Conservation (phyloP, 2,329 filamentous ascomycete genomes). For the Arthrobotrys sinensis region DNA sequence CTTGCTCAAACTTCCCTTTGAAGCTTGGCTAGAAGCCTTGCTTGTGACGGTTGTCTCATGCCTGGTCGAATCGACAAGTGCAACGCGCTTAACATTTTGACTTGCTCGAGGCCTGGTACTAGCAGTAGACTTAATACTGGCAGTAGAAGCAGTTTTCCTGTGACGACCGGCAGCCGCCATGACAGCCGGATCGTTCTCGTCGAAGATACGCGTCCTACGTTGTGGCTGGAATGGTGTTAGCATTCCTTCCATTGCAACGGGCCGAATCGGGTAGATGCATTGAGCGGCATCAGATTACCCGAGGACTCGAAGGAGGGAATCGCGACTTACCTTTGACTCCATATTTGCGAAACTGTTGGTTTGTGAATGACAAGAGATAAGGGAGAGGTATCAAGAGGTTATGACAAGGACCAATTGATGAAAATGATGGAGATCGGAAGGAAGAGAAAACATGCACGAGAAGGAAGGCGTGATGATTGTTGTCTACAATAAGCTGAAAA, state of each 20-base stretch:
- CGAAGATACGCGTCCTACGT: slow-evolving; percentile 52
- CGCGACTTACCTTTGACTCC: slow-evolving; percentile 44
- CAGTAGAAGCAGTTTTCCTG: slow-evolving; percentile 47
- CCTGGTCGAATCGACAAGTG: slow-evolving; percentile 47
- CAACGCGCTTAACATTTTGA: slow-evolving; percentile 52
- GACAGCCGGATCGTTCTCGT: slow-evolving; percentile 50
- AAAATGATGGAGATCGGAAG: slow-evolving; percentile 53
- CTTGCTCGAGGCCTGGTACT: slow-evolving; percentile 41
- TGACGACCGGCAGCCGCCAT: slow-evolving; percentile 36
- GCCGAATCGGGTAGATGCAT: background rate
- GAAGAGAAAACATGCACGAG: slow-evolving; percentile 53
- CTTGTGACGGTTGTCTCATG: slow-evolving; percentile 32
- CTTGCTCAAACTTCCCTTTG: slow-evolving; percentile 47
- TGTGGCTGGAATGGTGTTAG: slow-evolving; percentile 4
- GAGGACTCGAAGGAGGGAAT: slow-evolving; percentile 3
- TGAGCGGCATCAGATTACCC: background rate
- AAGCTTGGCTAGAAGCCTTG: slow-evolving; percentile 24
- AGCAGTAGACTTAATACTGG: slow-evolving; percentile 30
- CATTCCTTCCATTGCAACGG: background rate
- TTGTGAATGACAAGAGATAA: slow-evolving; percentile 56
- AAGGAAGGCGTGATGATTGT: slow-evolving; percentile 22
- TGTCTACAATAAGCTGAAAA: slow-evolving; percentile 23
- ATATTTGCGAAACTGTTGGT: slow-evolving; percentile 21
- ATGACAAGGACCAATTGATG: slow-evolving; percentile 10
- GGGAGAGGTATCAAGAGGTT: slow-evolving; percentile 37